phyloP scores from a whole-genome alignment of 192 early-diverging fungal genomes.

The Podila epicladia region DNA sequence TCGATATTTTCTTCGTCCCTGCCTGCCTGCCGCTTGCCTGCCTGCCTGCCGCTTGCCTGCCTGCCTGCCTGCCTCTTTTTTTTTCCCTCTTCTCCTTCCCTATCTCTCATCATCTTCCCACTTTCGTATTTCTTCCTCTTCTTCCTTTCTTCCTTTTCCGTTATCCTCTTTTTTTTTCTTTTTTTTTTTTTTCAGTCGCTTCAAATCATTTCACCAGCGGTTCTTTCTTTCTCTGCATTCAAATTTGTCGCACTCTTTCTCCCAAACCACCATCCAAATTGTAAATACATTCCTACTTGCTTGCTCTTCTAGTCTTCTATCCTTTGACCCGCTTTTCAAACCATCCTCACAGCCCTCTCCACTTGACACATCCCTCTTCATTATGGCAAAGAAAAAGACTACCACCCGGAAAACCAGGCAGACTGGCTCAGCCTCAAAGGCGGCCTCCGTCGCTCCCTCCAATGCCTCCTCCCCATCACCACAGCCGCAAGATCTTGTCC shows the following conservation, averaged over 20 bases:
- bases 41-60: background rate
- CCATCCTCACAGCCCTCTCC: background rate
- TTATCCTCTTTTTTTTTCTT: background rate
- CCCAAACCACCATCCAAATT: background rate
- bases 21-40: background rate
- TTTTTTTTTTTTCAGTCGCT: background rate
- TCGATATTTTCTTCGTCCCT: background rate
- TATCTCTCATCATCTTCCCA: background rate
- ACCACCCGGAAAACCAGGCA: slow-evolving; percentile 29
- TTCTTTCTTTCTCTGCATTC: background rate
- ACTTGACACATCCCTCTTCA: background rate
- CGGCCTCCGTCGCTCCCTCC: background rate
- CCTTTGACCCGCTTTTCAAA: background rate
- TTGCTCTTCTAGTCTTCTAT: background rate
- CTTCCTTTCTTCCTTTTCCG: background rate
- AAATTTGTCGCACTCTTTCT: background rate
- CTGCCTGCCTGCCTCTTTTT: background rate
- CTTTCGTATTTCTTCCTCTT: background rate
- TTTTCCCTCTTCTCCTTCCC: background rate
- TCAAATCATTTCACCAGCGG: background rate
- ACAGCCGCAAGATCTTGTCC: slow-evolving; percentile 42
- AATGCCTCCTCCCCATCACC: slow-evolving; percentile 48
- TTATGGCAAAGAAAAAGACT: slow-evolving; percentile 40
- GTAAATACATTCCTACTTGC: background rate
- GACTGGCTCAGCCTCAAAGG: background rate